Evolutionary conservation across 352 stramenopile genomes (phyloP), one percentile per base, ranked within the genome.

Genomic region (Lagenidium sp.): DNA sequence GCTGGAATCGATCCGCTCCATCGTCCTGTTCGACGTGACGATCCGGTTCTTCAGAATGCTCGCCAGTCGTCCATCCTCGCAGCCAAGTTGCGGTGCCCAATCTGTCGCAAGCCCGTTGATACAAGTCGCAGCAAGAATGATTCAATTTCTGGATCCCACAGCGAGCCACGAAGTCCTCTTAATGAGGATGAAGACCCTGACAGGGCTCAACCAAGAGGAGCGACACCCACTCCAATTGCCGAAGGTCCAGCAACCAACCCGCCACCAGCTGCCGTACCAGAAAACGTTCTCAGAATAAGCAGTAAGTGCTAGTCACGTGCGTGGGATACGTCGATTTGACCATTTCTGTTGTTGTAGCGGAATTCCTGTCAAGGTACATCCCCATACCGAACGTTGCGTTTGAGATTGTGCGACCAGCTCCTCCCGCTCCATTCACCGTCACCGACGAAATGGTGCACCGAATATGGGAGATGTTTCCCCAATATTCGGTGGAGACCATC

Each of bases 351-450:
- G 35, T 5, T 42, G 20, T 25, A 87, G 74, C 74, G 12, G 74
- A 76, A 34, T 83, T 84, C 28, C n/a, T 89, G 16, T 78, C 73
- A 36, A 63, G 66, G 2, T 89, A 64, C 61, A 32, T 88, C 7
- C 76, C 76, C 29, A 78, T 89, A 36, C 76, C 76, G 1, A 80
- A 77, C 34, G 62, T 89, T 20, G 82, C 72, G 19, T 85, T 89
- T 20, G 76, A 89, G 43, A 85, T 89, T 24, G 68, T 85, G 16
- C 70, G 76, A 5, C 73, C 82, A 31, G 69, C 55, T 3, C 26
- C 47, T 24, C 15, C 50, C 16, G 21, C 44, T 26, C 66, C 64
- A 13, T 69, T 82, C 6, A 60, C 58, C n/a, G 72, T 83, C 47
- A 85, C 61, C 0, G 66, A 72, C 0, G 73, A 82, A 44, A 89